Percentiles rank a stretch among this genome's conserved stretches.
These are phyloP conservation scores for Trametes gibbosa DNA, from an alignment of 768 basidiomycete species.

Conservation along the genomic window DNA sequence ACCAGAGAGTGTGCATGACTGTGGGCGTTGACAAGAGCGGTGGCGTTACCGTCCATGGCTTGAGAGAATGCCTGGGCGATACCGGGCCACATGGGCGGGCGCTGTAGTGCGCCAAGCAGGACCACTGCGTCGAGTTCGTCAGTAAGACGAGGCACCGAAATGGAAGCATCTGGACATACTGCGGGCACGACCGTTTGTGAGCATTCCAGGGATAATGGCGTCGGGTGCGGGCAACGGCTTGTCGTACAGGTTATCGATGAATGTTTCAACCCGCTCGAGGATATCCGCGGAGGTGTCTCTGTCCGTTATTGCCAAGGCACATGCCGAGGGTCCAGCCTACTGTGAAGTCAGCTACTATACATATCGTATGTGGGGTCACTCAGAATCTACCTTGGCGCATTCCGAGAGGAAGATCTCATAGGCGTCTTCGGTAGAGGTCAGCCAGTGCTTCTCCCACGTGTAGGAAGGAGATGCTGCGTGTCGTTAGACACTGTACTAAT, in stretches of 20 bases:
- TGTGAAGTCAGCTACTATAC: neutral
- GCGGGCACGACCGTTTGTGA: constrained; percentile 27
- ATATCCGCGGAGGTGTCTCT: constrained; percentile 17
- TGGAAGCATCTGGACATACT: constrained; percentile 15
- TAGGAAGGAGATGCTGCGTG: constrained; percentile 15
- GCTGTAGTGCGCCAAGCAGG: constrained; percentile 20
- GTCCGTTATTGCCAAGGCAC: constrained; percentile 24
- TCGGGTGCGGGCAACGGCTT: constrained; percentile 27
- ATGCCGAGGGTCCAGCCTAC: constrained; percentile 28
- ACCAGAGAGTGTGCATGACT: constrained; percentile 1
- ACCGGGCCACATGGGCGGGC: constrained; percentile 23
- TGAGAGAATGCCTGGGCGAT: constrained; percentile 18
- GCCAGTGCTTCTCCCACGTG: constrained; percentile 25
- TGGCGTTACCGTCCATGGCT: constrained; percentile 28
- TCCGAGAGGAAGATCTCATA: constrained; percentile 27
- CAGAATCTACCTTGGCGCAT: constrained; percentile 26
- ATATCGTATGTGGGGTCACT: no score
- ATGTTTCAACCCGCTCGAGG: constrained; percentile 23
- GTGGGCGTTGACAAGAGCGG: constrained; percentile 20
- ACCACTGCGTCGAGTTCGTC: neutral
- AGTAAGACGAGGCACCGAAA: neutral
- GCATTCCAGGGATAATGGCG: constrained; percentile 25
- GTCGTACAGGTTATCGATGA: constrained; percentile 25
- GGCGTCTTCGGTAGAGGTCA: constrained; percentile 25
- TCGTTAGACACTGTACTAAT: neutral